These are phyloP conservation scores for Scheffersomyces spartinae DNA, from an alignment of 805 yeast species.

Conservation along the genomic window DNA sequence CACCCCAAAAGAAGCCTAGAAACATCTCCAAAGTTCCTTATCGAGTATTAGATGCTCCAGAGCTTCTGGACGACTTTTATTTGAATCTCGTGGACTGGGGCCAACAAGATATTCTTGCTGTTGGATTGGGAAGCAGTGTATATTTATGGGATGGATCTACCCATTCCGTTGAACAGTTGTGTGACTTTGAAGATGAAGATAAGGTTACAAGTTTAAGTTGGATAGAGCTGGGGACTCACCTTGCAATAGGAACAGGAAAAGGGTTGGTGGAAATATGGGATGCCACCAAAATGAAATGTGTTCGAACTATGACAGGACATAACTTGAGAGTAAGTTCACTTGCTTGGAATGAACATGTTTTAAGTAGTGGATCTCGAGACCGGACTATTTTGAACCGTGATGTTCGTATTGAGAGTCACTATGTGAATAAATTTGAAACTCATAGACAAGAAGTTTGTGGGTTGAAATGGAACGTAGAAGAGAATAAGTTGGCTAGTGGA, in stretches of 20 bases:
- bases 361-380: constrained; percentile 84
- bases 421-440: constrained; percentile 51
- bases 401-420: constrained; percentile 80
- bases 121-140: constrained; percentile 79
- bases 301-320: constrained; percentile 91
- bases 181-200: constrained; percentile 62
- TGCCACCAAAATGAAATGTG: constrained; percentile 67
- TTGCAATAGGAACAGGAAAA: constrained; percentile 81
- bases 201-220: constrained; percentile 76
- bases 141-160: constrained; percentile 85
- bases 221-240: constrained; percentile 90
- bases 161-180: constrained; percentile 71
- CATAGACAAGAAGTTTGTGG: constrained; percentile 97
- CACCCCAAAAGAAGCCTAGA: constrained; percentile 74
- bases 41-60: constrained; percentile 93
- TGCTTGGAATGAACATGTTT: constrained; percentile 88
- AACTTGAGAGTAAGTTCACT: constrained; percentile 72
- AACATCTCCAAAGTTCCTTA: constrained; percentile 79
- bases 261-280: constrained; percentile 96
- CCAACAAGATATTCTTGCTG: constrained; percentile 75
- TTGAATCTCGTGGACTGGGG: constrained; percentile 95
- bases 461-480: constrained; percentile 83
- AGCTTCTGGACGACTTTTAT: constrained; percentile 86
- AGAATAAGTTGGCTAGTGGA: constrained; percentile 87
- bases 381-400: constrained; percentile 79